These are phyloP conservation scores for Solanum aculeatissimum DNA, from an alignment of 305 asterid genomes.

Conservation along the genomic window DNA sequence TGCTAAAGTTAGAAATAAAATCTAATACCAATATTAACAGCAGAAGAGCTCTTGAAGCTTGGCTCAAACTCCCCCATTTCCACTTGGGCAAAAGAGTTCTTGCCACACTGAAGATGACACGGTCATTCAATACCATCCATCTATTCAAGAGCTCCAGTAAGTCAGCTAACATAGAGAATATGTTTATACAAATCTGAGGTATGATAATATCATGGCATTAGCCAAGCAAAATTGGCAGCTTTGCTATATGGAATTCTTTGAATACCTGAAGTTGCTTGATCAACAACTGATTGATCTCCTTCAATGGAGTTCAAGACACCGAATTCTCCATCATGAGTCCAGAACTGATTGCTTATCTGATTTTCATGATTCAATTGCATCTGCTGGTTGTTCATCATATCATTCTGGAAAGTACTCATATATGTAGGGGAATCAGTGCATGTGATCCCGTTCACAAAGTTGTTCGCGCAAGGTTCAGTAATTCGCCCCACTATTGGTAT, in stretches of 20 bases:
- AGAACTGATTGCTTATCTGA: conserved; percentile 23
- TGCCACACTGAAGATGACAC: conserved; percentile 27
- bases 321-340: conserved; percentile 40
- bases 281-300: conserved; percentile 17
- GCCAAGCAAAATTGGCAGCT: conserved; percentile 19
- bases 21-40: conserved; percentile 13
- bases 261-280: conserved; percentile 63
- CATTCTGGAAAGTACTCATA: conserved; percentile 14
- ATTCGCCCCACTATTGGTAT: conserved; percentile 16
- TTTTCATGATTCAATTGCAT: conserved; percentile 13
- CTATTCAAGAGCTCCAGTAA: conserved; percentile 63
- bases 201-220: conserved; percentile 1
- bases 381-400: conserved; percentile 17
- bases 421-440: conserved; percentile 16
- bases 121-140: conserved; percentile 48
- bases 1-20: conserved; percentile 30
- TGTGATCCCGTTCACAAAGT: conserved; percentile 12
- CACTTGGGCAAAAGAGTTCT: conserved; percentile 74
- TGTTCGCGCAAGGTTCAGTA: conserved; percentile 15
- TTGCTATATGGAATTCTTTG: conserved; percentile 13
- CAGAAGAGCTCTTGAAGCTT: conserved; percentile 67
- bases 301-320: conserved; percentile 18
- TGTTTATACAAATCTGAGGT: conserved; percentile 2
- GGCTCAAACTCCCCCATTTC: conserved; percentile 89
- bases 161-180: conserved; percentile 24